Evolutionary conservation across 306 rosid genomes (phyloP).

Genomic region (Quercus glauca): DNA sequence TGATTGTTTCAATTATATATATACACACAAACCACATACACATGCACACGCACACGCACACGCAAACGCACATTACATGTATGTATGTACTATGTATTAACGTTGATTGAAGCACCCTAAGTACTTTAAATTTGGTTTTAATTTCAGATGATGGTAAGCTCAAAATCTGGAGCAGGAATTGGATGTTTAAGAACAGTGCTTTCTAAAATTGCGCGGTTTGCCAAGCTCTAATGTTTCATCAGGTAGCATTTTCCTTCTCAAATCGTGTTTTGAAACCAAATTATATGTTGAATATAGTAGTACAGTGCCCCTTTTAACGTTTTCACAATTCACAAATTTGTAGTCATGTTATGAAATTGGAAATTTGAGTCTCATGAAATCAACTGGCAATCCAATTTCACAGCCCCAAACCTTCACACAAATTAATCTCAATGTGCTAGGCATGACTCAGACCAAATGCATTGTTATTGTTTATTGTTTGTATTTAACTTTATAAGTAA

Average conservation of each 20-base stretch:
- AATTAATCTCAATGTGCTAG: background rate
- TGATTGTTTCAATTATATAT: background rate
- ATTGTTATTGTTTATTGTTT: background rate
- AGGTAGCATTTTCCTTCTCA: conserved; percentile 19
- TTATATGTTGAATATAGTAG: background rate
- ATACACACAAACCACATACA: background rate
- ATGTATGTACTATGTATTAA: background rate
- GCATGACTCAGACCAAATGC: background rate
- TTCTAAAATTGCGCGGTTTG: conserved; percentile 65
- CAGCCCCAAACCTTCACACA: background rate
- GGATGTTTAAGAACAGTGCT: conserved; percentile 82
- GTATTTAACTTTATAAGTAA: background rate
- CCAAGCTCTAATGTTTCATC: conserved; percentile 35
- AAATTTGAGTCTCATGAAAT: background rate
- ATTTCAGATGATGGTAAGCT: conserved; percentile 91
- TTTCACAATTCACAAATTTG: background rate
- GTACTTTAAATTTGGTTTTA: background rate
- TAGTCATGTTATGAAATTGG: background rate
- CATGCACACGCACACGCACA: no score
- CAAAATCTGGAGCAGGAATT: conserved; percentile 91
- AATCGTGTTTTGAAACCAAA: background rate
- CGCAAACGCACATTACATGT: no score
- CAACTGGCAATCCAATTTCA: no score
- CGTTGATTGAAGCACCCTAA: background rate
- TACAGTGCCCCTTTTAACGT: background rate